Evolutionary conservation across 1,284 basidiomycete genomes (phyloP), one percentile per base, ranked within the genome.

Genomic region (Ceratobasidium papillatum): DNA sequence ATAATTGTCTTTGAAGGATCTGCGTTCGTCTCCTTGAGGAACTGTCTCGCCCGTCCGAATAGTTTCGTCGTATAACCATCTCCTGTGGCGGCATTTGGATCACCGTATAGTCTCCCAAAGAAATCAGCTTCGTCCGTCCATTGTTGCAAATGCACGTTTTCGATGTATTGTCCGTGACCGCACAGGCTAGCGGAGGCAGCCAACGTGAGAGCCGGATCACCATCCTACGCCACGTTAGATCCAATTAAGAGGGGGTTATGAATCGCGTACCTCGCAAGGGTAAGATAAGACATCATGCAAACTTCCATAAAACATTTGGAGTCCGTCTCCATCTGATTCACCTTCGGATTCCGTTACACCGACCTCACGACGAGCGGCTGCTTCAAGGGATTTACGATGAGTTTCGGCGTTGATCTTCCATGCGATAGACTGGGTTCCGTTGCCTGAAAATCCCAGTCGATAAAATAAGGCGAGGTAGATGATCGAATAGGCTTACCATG

Each of bases 371-470:
- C 52, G n/a, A 32, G 73, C 68, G 25, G 73, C 68, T 0, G 80
- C 80, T 77, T 92, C 89, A 0, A 93, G 84, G 9, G 85, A 87
- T 76, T 90, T 86, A 22, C 89, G 85, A 80, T 94, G 90, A 0
- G 93, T 90, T 75, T 95, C 94, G 77, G 94, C 92, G 79, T 99
- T 99, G 76, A 98, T 92, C 62, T 93, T 90, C 94, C 95, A 98
- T 0, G 88, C 89, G 32, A 98, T 90, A 0, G 94, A 90, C 80
- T 98, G 96, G 0, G 95, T 98, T 0, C 97, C 97, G 80, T 99
- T 97, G 8, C 95, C 94, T 72, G 34, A 4, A 11, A 2, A 12
- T 7, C n/a, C 4, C 30, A 36, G 36, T 32, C 19, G 43, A 34
- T 74, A 36, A 19, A 56, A 56, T 2, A 47, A 45, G 27, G 7